Conservation (phyloP, 2,329 filamentous ascomycete genomes). For the Fusarium vanettenii region DNA sequence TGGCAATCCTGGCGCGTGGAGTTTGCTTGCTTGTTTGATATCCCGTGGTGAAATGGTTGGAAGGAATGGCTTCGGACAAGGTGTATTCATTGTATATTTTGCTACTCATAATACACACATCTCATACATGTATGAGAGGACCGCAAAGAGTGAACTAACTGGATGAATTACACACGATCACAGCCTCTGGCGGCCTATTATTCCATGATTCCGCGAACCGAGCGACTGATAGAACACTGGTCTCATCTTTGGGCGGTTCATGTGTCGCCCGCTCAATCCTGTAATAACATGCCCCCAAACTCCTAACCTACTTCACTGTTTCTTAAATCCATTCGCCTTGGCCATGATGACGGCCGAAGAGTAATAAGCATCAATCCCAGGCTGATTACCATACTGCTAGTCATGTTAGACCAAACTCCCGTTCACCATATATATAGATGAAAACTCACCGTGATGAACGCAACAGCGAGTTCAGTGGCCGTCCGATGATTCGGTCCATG, state of each 20-base stretch:
- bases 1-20: not conserved
- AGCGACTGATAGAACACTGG: not conserved
- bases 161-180: not conserved
- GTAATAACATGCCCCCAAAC: not conserved
- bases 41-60: not conserved
- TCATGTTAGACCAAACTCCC: not conserved
- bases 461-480: conserved; percentile 11
- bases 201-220: not conserved
- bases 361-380: not conserved
- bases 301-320: not conserved
- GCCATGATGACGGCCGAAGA: conserved; percentile 20
- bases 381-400: conserved; percentile 7
- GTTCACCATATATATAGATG: not conserved
- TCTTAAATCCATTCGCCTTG: not conserved
- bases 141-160: not conserved
- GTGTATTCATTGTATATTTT: not conserved
- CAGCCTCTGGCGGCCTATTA: not conserved
- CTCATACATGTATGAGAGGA: not conserved
- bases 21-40: conserved; percentile 12
- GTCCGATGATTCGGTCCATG: not conserved
- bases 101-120: not conserved
- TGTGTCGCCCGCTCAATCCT: not conserved
- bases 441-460: not conserved
- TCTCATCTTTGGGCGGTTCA: not conserved
- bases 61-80: not conserved